Evolutionary conservation across 2,329 filamentous ascomycete genomes (phyloP).

Genomic region (Lachnellula subtilissima): DNA sequence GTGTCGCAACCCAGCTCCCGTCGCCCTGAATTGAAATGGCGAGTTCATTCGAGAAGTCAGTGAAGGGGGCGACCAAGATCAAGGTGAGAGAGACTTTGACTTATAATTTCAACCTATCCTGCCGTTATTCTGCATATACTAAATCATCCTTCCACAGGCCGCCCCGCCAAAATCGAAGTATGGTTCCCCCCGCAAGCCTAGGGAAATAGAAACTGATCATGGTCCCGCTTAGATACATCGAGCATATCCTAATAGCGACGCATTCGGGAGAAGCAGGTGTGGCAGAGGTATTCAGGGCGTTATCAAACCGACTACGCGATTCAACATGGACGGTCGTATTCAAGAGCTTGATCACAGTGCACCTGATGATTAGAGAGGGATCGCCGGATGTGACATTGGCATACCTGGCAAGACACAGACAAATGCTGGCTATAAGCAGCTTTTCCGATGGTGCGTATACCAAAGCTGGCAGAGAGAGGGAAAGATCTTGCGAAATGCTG

Average conservation of each 20-base stretch:
- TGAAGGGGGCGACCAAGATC: conserved; percentile 97
- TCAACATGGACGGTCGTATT: conserved; percentile 99
- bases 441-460: conserved; percentile 78
- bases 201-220: conserved; percentile 15
- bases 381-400: conserved; percentile 81
- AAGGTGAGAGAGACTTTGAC: conserved; percentile 58
- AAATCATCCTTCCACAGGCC: conserved; percentile 49
- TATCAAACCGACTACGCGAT: conserved; percentile 84
- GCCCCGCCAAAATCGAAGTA: conserved; percentile 98
- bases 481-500: conserved; percentile 8
- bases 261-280: conserved; percentile 93
- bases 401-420: conserved; percentile 77
- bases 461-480: neutral
- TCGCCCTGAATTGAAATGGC: conserved; percentile 50
- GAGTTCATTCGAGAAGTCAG: conserved; percentile 95
- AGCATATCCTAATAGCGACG: conserved; percentile 93
- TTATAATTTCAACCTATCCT: neutral
- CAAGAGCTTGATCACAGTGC: conserved; percentile 92
- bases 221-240: conserved; percentile 52
- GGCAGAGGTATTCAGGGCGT: conserved; percentile 87
- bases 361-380: conserved; percentile 96
- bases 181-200: conserved; percentile 17
- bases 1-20: conserved; percentile 20
- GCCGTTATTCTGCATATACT: conserved; percentile 5
- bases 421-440: conserved; percentile 78